A percentile compares a stretch with the other conserved stretches of the same genome.
Evolutionary conservation across 345 rosid species (phyloP).

Genomic region (Ricinus communis): DNA sequence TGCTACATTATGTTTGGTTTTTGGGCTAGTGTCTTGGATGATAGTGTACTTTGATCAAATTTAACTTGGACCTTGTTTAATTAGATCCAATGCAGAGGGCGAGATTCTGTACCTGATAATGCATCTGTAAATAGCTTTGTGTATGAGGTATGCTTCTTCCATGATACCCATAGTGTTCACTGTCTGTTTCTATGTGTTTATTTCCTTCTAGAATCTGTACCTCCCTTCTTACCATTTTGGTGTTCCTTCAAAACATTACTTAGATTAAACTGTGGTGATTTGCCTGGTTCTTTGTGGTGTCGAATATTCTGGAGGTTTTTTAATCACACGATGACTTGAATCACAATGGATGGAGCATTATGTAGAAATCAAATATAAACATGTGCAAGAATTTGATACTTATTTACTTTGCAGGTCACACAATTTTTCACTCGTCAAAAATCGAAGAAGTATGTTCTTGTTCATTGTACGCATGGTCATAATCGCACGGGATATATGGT

Average conservation of each 20-base stretch:
- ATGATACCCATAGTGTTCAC: not conserved
- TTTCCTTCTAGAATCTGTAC: not conserved
- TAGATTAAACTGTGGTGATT: not conserved
- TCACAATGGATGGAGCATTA: not conserved
- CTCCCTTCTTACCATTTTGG: not conserved
- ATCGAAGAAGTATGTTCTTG: conserved; percentile 80
- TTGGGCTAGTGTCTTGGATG: not conserved
- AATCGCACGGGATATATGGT: conserved; percentile 98
- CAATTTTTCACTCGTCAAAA: conserved; percentile 74
- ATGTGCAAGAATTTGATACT: not conserved
- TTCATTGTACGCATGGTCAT: conserved; percentile 99
- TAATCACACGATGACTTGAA: not conserved
- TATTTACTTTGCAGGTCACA: conserved; percentile 49
- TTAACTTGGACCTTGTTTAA: conserved; percentile 26
- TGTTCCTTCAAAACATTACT: not conserved
- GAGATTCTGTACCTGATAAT: conserved; percentile 88
- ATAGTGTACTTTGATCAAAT: not conserved
- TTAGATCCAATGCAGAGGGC: conserved; percentile 91
- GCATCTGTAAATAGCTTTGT: conserved; percentile 81
- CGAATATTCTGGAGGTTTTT: not conserved
- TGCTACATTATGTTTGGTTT: not conserved
- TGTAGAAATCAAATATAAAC: not conserved
- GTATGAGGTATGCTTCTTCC: conserved; percentile 61
- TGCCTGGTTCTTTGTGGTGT: not conserved
- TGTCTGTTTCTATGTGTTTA: not conserved